Conservation (phyloP, 1,284 basidiomycete species). For the Tilletia setariae region DNA sequence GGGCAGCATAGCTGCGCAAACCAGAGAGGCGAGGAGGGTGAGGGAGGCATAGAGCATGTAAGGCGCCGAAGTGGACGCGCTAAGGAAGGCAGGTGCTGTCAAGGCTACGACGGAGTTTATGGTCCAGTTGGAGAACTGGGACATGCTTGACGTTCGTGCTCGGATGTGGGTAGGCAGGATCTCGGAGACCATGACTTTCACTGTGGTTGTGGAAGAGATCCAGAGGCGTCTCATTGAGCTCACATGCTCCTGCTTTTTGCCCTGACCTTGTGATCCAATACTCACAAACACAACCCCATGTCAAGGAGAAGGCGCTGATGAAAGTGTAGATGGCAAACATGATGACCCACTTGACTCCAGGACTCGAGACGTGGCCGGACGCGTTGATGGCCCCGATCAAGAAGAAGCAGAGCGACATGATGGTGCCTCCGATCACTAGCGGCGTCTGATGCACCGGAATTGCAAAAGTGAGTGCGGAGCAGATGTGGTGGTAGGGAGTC, state of each 20-base stretch:
- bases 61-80: conserved; percentile 5
- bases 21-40: neutral
- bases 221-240: neutral
- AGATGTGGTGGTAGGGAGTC: too few species aligned
- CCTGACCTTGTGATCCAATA: neutral
- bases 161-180: conserved; percentile 15
- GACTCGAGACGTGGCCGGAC: neutral
- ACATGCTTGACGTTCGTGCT: neutral
- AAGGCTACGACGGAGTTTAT: conserved; percentile 11
- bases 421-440: neutral
- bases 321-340: conserved; percentile 14
- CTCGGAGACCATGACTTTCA: conserved; percentile 13
- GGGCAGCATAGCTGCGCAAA: conserved; percentile 4
- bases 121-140: conserved; percentile 9
- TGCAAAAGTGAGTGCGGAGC: neutral
- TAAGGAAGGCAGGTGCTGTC: conserved; percentile 8
- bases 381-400: conserved; percentile 4
- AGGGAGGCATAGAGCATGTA: conserved; percentile 14
- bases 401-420: conserved; percentile 1
- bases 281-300: conserved; percentile 13
- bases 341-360: conserved; percentile 12
- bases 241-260: neutral
- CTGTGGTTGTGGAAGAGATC: neutral
- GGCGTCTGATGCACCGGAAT: neutral
- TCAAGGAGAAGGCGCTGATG: conserved; percentile 3